A percentile compares a stretch with the other conserved stretches of the same genome.
Conservation (phyloP, 2,329 filamentous ascomycete genomes). For the Trematosphaeria pertusa region DNA sequence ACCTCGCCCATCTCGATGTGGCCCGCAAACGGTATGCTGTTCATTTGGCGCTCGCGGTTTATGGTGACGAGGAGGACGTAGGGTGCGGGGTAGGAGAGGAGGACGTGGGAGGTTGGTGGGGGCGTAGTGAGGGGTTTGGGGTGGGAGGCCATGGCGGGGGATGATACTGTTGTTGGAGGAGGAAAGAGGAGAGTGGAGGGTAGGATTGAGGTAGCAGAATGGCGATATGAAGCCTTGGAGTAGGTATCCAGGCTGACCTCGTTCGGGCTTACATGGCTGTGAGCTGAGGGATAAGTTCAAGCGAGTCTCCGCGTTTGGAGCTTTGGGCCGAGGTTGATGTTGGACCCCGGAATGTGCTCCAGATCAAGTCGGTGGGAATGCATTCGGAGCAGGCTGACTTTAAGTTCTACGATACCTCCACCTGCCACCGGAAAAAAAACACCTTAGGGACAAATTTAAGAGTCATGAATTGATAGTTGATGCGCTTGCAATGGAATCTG, state of each 20-base stretch:
- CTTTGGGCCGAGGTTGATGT: conserved; percentile 10
- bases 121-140: conserved; percentile 37
- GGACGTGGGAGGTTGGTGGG: conserved; percentile 41
- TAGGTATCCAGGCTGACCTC: conserved; percentile 1
- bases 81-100: conserved; percentile 56
- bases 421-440: too few species aligned
- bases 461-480: conserved; percentile 12
- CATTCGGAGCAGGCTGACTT: too few species aligned
- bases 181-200: neutral
- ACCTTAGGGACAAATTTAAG: conserved; percentile 10
- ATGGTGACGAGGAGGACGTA: conserved; percentile 62
- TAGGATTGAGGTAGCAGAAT: neutral
- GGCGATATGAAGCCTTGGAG: neutral
- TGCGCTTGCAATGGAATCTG: conserved; percentile 10
- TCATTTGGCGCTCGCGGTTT: conserved; percentile 58
- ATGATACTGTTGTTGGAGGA: neutral
- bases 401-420: too few species aligned
- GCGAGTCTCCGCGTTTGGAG: conserved; percentile 5
- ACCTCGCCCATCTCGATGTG: conserved; percentile 59
- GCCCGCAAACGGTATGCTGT: conserved; percentile 50
- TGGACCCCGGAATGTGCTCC: conserved; percentile 7
- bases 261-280: conserved; percentile 1
- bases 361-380: too few species aligned
- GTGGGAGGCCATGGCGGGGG: conserved; percentile 28
- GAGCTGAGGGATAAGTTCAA: conserved; percentile 11